phyloP scores from a whole-genome alignment of 1,139 yeast genomes.

The Hyphopichia fennica region DNA sequence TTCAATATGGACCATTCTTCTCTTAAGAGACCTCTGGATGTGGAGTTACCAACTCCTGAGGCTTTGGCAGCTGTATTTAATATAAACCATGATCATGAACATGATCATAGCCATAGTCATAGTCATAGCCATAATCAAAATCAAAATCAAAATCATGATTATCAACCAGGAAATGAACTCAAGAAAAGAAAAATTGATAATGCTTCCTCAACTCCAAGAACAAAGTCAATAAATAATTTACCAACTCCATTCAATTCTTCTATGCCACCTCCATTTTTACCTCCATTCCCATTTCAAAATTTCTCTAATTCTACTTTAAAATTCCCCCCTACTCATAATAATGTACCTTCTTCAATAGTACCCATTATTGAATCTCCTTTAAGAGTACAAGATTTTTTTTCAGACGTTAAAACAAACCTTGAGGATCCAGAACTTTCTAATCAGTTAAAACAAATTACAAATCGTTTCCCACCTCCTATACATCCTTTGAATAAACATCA shows the following conservation, averaged over 20 bases:
- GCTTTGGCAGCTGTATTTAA: slow-evolving; percentile 3
- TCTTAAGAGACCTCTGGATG: background rate
- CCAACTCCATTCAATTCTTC: background rate
- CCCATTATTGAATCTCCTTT: slow-evolving; percentile 40
- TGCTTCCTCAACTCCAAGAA: background rate
- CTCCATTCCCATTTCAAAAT: background rate
- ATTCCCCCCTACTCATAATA: slow-evolving; percentile 14
- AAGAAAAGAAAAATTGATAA: background rate
- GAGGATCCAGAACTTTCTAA: slow-evolving; percentile 10
- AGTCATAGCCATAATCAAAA: background rate
- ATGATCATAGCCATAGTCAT: background rate
- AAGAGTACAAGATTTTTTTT: slow-evolving; percentile 31
- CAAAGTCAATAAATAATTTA: background rate
- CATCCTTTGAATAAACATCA: slow-evolving; percentile 24
- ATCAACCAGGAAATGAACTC: background rate
- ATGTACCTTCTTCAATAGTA: slow-evolving; percentile 37
- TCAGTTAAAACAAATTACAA: slow-evolving; percentile 28
- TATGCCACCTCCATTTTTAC: background rate
- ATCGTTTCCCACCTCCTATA: slow-evolving; percentile 43
- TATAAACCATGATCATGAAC: background rate
- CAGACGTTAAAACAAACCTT: slow-evolving; percentile 25
- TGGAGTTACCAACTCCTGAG: slow-evolving; percentile 4
- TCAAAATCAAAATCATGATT: background rate
- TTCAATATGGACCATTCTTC: background rate
- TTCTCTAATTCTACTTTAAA: background rate